Percentiles rank a stretch among this genome's conserved stretches.
Conservation (phyloP, 768 basidiomycete genomes). For the Hydnomerulius pinastri region DNA sequence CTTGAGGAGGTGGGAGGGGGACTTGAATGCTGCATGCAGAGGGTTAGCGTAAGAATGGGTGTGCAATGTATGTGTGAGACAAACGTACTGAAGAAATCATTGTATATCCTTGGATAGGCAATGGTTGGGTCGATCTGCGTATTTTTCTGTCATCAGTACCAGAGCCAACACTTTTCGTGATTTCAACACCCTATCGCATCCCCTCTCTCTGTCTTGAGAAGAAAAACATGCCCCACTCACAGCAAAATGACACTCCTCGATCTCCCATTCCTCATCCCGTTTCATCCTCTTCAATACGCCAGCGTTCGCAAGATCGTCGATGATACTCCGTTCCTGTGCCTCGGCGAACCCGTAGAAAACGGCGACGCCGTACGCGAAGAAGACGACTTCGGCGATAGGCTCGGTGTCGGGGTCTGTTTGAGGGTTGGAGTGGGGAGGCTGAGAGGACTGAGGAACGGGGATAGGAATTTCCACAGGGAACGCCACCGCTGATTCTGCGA, state of each 20-base stretch:
- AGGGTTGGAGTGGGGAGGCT: not conserved
- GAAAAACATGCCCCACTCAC: too few relatives aligned
- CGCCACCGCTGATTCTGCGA: too few relatives aligned
- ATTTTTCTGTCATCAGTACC: constrained; percentile 1
- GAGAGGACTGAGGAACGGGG: too few relatives aligned
- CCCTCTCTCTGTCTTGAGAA: too few relatives aligned
- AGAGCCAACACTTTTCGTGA: too few relatives aligned
- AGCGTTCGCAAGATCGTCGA: constrained; percentile 81
- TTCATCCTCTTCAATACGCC: constrained; percentile 65
- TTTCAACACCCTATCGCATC: too few relatives aligned
- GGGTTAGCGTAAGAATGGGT: constrained; percentile 1
- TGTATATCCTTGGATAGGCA: constrained; percentile 88
- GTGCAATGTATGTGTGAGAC: not conserved
- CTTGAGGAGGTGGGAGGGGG: constrained; percentile 85
- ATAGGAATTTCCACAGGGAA: too few relatives aligned
- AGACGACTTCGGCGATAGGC: constrained; percentile 71
- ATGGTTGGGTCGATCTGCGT: constrained; percentile 82
- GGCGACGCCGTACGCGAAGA: constrained; percentile 86
- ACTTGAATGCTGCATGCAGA: constrained; percentile 72
- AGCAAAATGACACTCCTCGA: constrained; percentile 90
- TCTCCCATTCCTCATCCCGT: constrained; percentile 78
- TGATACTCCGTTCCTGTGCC: constrained; percentile 72
- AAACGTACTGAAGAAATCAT: constrained; percentile 89
- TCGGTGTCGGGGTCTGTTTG: constrained; percentile 27
- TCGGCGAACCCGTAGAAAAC: constrained; percentile 91